These are phyloP conservation scores for Ampelomyces quisqualis DNA, from an alignment of 2,329 filamentous ascomycete genomes.

Conservation along the genomic window DNA sequence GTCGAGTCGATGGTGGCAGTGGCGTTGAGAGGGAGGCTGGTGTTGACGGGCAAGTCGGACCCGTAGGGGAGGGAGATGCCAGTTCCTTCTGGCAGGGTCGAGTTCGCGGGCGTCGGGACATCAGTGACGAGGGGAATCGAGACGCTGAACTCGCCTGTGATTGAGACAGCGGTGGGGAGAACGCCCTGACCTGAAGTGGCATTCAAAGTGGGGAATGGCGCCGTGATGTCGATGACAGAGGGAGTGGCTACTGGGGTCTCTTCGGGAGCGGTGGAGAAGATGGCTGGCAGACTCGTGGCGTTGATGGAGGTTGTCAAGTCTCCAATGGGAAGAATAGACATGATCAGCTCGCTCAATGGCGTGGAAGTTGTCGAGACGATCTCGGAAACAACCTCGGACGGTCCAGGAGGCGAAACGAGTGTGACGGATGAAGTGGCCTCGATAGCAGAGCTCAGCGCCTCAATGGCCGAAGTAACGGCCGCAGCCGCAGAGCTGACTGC, in stretches of 20 bases:
- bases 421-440: not conserved
- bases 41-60: constrained; percentile 1
- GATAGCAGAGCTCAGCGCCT: not conserved
- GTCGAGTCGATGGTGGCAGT: constrained; percentile 9
- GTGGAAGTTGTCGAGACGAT: not conserved
- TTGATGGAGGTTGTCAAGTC: constrained; percentile 13
- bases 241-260: not conserved
- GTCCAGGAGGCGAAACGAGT: constrained; percentile 2
- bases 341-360: constrained; percentile 5
- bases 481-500: not conserved
- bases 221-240: not conserved
- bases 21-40: not conserved
- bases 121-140: not conserved
- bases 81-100: constrained; percentile 2
- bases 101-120: not conserved
- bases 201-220: not conserved
- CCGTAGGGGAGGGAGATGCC: constrained; percentile 2
- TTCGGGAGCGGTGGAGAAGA: constrained; percentile 1
- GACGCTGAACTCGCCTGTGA: constrained; percentile 7
- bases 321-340: constrained; percentile 15
- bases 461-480: not conserved
- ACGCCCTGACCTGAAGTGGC: not conserved
- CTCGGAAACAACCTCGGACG: not conserved
- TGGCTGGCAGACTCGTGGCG: constrained; percentile 5
- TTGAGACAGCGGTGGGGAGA: constrained; percentile 5